phyloP scores from a whole-genome alignment of 345 rosid genomes.

The Populus ilicifolia region DNA sequence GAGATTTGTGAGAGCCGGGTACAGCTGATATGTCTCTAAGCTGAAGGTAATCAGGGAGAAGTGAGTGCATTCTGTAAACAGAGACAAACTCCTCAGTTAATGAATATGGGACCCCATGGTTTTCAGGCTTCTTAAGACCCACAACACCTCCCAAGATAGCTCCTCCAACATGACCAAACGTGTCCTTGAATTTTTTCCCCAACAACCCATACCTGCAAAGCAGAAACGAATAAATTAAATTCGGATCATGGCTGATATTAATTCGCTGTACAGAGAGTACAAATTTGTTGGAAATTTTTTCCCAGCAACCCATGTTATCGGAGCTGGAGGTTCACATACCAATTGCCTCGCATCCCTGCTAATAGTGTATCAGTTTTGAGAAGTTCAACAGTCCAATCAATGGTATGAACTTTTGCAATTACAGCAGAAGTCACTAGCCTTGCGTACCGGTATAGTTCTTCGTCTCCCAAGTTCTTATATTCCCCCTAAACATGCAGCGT shows the following conservation, averaged over 20 bases:
- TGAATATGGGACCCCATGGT: conserved; percentile 62
- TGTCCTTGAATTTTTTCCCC: conserved; percentile 60
- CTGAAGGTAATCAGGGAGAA: conserved; percentile 42
- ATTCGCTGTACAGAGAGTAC: too few relatives aligned
- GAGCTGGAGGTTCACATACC: conserved; percentile 20
- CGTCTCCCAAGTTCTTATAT: conserved; percentile 39
- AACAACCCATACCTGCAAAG: conserved; percentile 47
- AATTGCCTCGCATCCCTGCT: conserved; percentile 58
- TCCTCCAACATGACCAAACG: conserved; percentile 49
- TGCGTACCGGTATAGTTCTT: conserved; percentile 44
- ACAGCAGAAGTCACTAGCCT: conserved; percentile 62
- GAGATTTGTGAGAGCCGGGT: conserved; percentile 40
- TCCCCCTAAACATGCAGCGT: conserved; percentile 22
- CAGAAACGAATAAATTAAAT: neutral
- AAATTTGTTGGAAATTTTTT: too few relatives aligned
- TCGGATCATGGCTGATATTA: too few relatives aligned
- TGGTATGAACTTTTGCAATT: conserved; percentile 63
- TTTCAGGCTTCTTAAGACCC: conserved; percentile 40
- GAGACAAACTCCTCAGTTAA: conserved; percentile 60
- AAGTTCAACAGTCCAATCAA: conserved; percentile 68
- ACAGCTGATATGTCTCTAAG: conserved; percentile 31
- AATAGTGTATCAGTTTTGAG: conserved; percentile 50
- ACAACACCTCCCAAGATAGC: conserved; percentile 43
- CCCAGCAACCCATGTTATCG: neutral
- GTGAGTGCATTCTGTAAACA: conserved; percentile 58